Evolutionary conservation across 306 rosid species (phyloP).

Genomic region (Dalbergia oliveri): DNA sequence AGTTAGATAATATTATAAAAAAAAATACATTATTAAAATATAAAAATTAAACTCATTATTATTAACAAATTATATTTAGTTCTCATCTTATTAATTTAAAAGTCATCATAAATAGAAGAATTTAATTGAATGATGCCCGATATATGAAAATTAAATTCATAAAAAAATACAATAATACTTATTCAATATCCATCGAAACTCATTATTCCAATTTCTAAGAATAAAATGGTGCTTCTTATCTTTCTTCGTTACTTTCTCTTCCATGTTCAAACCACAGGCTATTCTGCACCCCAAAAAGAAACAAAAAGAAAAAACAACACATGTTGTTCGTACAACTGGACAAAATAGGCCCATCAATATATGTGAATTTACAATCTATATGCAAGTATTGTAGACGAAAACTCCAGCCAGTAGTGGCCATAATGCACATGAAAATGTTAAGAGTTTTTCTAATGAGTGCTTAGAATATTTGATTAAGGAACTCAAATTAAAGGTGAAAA

Average conservation of each 20-base stretch:
- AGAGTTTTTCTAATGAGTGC: not conserved
- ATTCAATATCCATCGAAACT: constrained; percentile 22
- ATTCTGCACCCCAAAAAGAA: not conserved
- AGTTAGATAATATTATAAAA: too few species aligned
- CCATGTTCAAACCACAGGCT: constrained; percentile 16
- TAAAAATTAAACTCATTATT: too few species aligned
- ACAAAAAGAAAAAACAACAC: not conserved
- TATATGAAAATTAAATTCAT: too few species aligned
- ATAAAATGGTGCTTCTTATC: not conserved
- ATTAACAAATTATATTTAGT: too few species aligned
- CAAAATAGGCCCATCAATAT: constrained; percentile 38
- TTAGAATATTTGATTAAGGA: too few species aligned
- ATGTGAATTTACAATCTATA: constrained; percentile 4
- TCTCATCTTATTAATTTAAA: too few species aligned
- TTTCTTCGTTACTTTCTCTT: not conserved
- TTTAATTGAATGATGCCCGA: too few species aligned
- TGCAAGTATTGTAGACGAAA: constrained; percentile 34
- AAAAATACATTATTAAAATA: too few species aligned
- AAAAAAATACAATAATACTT: too few species aligned
- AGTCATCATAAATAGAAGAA: too few species aligned
- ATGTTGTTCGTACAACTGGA: constrained; percentile 46
- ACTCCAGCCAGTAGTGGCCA: constrained; percentile 18
- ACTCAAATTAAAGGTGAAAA: too few species aligned
- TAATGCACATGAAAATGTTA: constrained; percentile 14
- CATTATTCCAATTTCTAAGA: not conserved